Conservation (phyloP, 2,329 filamentous ascomycete genomes). For the Thelonectria olida region DNA sequence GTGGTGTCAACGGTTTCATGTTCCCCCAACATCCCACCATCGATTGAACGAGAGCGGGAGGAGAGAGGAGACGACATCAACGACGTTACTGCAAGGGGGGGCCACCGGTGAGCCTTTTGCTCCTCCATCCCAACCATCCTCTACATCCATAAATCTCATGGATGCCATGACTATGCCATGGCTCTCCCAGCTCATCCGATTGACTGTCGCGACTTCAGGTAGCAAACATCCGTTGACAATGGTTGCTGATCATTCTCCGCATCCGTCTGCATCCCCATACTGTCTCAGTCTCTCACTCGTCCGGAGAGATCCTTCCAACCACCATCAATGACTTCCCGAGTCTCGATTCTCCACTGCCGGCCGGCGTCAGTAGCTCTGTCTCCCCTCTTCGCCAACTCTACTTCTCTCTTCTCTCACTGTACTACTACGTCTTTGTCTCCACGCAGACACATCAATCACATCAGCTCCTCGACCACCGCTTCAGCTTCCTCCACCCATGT, state of each 20-base stretch:
- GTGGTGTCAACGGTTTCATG: slow-evolving; percentile 23
- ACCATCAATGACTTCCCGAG: slow-evolving; percentile 11
- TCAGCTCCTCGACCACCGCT: slow-evolving; percentile 19
- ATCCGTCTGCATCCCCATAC: slow-evolving; percentile 3
- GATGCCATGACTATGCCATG: slow-evolving; percentile 8
- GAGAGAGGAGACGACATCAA: neutral
- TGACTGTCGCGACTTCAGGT: slow-evolving; percentile 5
- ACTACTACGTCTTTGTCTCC: slow-evolving; percentile 3
- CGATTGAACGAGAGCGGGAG: neutral
- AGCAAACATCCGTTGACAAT: neutral
- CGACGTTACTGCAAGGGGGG: slow-evolving; percentile 1
- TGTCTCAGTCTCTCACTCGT: slow-evolving; percentile 3
- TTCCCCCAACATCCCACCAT: slow-evolving; percentile 4
- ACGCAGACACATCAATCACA: slow-evolving; percentile 7
- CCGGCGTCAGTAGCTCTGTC: slow-evolving; percentile 16
- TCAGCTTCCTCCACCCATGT: slow-evolving; percentile 13
- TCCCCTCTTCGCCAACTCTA: neutral
- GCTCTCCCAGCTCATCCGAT: slow-evolving; percentile 7
- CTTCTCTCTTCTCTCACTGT: slow-evolving; percentile 14
- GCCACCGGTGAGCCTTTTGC: slow-evolving; percentile 15
- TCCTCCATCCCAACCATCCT: slow-evolving; percentile 2
- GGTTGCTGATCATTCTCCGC: slow-evolving; percentile 13
- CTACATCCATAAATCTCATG: slow-evolving; percentile 1
- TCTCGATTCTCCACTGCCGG: slow-evolving; percentile 12
- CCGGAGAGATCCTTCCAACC: slow-evolving; percentile 7